These are phyloP conservation scores for Sphenostylis stenocarpa DNA, from an alignment of 306 rosid species.

Conservation along the genomic window DNA sequence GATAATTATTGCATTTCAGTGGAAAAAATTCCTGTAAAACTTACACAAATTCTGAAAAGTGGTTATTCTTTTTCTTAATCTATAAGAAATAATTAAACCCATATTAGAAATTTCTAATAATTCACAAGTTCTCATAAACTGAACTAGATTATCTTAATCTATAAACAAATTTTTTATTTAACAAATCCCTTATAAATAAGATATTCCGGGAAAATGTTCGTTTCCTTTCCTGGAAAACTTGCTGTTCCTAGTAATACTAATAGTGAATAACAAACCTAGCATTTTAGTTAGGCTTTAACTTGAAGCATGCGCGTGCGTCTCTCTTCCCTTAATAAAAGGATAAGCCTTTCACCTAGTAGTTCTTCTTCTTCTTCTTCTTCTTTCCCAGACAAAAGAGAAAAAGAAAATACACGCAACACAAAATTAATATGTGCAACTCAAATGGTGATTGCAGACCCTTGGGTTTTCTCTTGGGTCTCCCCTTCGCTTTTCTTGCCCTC, in stretches of 20 bases:
- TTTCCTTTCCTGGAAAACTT: background rate
- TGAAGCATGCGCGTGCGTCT: background rate
- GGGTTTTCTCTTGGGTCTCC: conserved; percentile 88
- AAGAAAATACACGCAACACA: background rate
- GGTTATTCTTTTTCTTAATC: no score
- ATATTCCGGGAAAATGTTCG: background rate
- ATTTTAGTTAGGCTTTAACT: background rate
- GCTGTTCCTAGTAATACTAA: background rate
- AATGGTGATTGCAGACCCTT: conserved; percentile 91
- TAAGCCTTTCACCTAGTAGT: background rate
- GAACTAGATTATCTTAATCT: no score
- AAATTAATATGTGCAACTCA: conserved; percentile 52
- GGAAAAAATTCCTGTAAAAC: no score
- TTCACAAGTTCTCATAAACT: no score
- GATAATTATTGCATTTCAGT: no score
- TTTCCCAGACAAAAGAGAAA: background rate
- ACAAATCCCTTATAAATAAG: background rate
- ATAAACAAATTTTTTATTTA: no score
- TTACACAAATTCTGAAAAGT: no score
- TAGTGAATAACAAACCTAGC: background rate
- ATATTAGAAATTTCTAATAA: no score
- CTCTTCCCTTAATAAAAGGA: background rate
- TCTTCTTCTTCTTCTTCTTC: background rate
- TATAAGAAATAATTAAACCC: no score
- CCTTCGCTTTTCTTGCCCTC: conserved; percentile 76